Base-by-base conservation (phyloP, 2,329 filamentous ascomycete species). In the Colletotrichum somersetense region DNA sequence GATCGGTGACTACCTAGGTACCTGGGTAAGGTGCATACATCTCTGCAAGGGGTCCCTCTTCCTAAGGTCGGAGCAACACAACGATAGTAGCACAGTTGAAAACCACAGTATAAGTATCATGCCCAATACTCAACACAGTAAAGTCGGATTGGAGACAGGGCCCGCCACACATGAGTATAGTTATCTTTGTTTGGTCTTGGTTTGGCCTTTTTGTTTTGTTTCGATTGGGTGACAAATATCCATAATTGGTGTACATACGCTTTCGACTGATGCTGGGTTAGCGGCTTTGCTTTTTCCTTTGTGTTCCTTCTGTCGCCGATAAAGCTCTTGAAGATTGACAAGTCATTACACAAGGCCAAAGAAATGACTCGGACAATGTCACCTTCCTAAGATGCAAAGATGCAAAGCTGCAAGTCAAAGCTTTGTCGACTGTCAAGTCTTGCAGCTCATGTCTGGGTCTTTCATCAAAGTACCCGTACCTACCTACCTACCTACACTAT, bases 341-440 rank as follows among this genome's bases (percentile, higher is more conserved):
- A 23, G 46, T 23, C 20, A n/a, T 23, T 23, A 23, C n/a, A 46
- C 20, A 46, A 46, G 5, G 3, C 10, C 48, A 23, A 26, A 16
- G 11, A 5, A 20, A 10, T 11, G 40, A 40, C 20, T 42, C 18
- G 18, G 42, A 44, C 42, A 44, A 44, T 8, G 42, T 20, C 16
- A 44, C 5, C 44, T 18, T 18, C 40, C 18, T n/a, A 20, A 16
- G 18, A 33, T 55, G 61, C 18, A n/a, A 20, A 16, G 6, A 33
- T 55, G 61, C 23, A 57, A 42, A 18, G 38, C 33, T 35, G 42
- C 50, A 67, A n/a, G 30, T 55, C 67, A 71, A 62, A 66, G 18
- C 8, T n/a, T 46, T 42, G 26, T 62, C 12, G 14, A 42, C 23
- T 26, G 38, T 7, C 55, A 26, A 40, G 56, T 42, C 40, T 44